Evolutionary conservation across 2,329 filamentous ascomycete species (phyloP).

Genomic region (Curvularia lunata): DNA sequence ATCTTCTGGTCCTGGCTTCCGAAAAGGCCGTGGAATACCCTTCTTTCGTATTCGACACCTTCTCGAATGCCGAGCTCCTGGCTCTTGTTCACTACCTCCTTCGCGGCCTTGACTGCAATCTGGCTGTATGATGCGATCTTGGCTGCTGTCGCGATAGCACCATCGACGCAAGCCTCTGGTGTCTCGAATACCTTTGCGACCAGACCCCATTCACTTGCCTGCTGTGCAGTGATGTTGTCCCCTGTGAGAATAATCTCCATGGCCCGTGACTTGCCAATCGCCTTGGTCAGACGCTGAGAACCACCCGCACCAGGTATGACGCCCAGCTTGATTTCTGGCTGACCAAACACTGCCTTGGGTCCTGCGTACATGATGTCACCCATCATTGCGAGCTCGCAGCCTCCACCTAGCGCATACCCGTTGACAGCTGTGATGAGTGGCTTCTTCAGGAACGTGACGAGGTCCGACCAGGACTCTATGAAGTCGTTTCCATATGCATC

Average conservation of each 20-base stretch:
- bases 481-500: slow-evolving; percentile 88
- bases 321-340: slow-evolving; percentile 96
- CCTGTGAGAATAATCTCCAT: slow-evolving; percentile 58
- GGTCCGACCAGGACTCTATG: slow-evolving; percentile 91
- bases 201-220: slow-evolving; percentile 90
- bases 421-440: slow-evolving; percentile 94
- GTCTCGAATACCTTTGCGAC: slow-evolving; percentile 81
- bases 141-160: slow-evolving; percentile 80
- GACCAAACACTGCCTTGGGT: slow-evolving; percentile 84
- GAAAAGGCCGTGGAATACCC: slow-evolving; percentile 91
- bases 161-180: slow-evolving; percentile 82
- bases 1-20: slow-evolving; percentile 97
- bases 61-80: slow-evolving; percentile 87
- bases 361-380: slow-evolving; percentile 94
- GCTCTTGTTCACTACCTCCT: slow-evolving; percentile 99
- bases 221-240: slow-evolving; percentile 76
- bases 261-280: slow-evolving; percentile 55
- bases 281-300: slow-evolving; percentile 83
- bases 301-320: slow-evolving; percentile 92
- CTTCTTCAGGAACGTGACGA: slow-evolving; percentile 86
- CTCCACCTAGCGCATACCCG: slow-evolving; percentile 91
- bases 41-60: slow-evolving; percentile 92
- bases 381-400: slow-evolving; percentile 98
- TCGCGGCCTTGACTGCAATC: slow-evolving; percentile 86
- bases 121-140: slow-evolving; percentile 86